phyloP scores from a whole-genome alignment of 805 yeast genomes.

The Kazachstania africana region DNA sequence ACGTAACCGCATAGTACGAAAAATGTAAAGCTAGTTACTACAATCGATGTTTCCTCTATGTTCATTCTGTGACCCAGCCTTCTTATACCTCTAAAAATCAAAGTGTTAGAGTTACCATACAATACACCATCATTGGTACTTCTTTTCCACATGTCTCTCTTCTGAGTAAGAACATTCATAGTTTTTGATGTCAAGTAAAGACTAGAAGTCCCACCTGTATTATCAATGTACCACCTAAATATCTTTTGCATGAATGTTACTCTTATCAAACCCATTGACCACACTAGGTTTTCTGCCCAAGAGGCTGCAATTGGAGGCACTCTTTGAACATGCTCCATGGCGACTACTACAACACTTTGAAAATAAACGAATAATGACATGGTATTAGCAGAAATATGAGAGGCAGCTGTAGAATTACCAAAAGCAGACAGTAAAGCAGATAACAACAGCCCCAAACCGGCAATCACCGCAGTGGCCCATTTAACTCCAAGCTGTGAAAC shows the following conservation, averaged over 20 bases:
- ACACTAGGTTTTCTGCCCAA: conserved; percentile 84
- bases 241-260: conserved; percentile 73
- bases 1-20: conserved; percentile 69
- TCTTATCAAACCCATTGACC: conserved; percentile 89
- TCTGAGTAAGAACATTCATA: conserved; percentile 62
- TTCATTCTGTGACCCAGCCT: conserved; percentile 64
- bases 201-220: conserved; percentile 83
- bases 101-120: conserved; percentile 43
- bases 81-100: conserved; percentile 73
- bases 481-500: conserved; percentile 71
- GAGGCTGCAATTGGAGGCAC: conserved; percentile 89
- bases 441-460: conserved; percentile 74
- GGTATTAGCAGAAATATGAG: conserved; percentile 79
- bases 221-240: conserved; percentile 72
- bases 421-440: conserved; percentile 76
- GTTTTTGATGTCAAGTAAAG: conserved; percentile 51
- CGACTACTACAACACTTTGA: conserved; percentile 75
- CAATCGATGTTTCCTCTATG: conserved; percentile 76
- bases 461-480: conserved; percentile 89
- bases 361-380: conserved; percentile 75
- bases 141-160: conserved; percentile 27
- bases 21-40: conserved; percentile 77
- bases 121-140: conserved; percentile 27
- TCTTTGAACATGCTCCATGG: conserved; percentile 75
- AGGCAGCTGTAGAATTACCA: conserved; percentile 83